Evolutionary conservation across 2,329 filamentous ascomycete species (phyloP), one percentile per base, ranked within the genome.

Genomic region (Fusarium tupiense): DNA sequence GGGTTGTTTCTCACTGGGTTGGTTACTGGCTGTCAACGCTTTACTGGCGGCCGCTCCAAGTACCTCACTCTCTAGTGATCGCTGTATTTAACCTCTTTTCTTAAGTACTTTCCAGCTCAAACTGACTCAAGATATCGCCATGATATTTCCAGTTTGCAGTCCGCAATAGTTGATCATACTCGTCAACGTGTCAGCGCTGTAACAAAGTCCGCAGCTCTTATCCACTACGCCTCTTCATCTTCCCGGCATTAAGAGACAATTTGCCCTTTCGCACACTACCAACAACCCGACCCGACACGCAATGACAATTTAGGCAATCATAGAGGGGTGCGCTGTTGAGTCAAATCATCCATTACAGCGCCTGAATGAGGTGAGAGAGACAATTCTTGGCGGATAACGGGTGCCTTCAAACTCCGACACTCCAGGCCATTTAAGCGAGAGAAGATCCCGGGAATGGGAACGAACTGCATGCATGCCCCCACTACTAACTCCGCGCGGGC

Each of bases 241-340:
- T 38, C 40, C 44, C 52, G 29, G 47, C 14, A 31, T 58, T 40
- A n/a, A 40, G 41, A 43, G 37, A 43, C 41, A 53, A 31, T 49
- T 61, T 43, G 26, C 49, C 13, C 43, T 53, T 61, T 75, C 76
- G 74, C 76, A 72, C 49, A 60, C 46, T 76, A 67, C 29, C 54
- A 76, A 71, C 16, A 78, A 38, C 61, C 76, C 76, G 76, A 69
- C 63, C 68, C 72, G 74, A 73, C 53, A 68, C 37, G n/a, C 22
- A 46, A 59, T 58, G 63, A 65, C 46, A 43, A 47, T 40, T 52
- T 59, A 31, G 47, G 54, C 56, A 63, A 24, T 37, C 41, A 44
- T 37, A 64, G 54, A 56, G 60, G 66, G 66, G 44, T 49, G 49
- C 24, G n/a, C 40, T 40, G 22, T 67, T 67, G 46, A 47, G 16